These are phyloP conservation scores for bread wheat (Triticum aestivum) DNA, from an alignment of 176 grass and related monocot species.

Conservation along the genomic window DNA sequence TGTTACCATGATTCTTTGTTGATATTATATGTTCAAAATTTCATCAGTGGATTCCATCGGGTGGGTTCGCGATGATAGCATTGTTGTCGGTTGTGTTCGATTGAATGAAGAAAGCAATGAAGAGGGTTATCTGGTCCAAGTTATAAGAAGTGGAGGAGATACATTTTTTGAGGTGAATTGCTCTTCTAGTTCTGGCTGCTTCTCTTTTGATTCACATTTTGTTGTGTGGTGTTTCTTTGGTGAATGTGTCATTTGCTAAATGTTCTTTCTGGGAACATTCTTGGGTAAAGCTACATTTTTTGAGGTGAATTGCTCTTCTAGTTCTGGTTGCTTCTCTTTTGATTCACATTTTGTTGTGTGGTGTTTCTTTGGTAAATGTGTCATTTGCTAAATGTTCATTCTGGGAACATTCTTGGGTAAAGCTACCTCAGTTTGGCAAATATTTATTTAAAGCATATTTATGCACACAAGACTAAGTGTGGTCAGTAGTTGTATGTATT, in stretches of 20 bases:
- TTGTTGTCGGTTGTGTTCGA: constrained; percentile 70
- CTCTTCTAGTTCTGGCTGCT: constrained; percentile 8
- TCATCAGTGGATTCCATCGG: constrained; percentile 81
- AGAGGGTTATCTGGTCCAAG: constrained; percentile 79
- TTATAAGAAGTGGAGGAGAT: constrained; percentile 56
- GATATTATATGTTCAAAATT: constrained; percentile 25
- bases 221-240: neutral
- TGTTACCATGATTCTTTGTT: constrained; percentile 32
- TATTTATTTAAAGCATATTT: neutral
- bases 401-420: neutral
- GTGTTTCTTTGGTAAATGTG: neutral
- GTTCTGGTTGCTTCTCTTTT: neutral
- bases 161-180: constrained; percentile 76
- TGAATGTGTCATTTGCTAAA: neutral
- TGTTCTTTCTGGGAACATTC: neutral
- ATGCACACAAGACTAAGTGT: neutral
- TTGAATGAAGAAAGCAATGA: constrained; percentile 77
- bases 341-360: neutral
- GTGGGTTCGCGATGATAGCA: constrained; percentile 79
- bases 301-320: constrained; percentile 56
- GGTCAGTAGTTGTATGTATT: neutral
- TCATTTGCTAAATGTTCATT: constrained; percentile 15
- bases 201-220: constrained; percentile 9
- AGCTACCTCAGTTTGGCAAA: neutral
- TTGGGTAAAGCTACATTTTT: constrained; percentile 44